Conservation (phyloP, 176 grass and related monocot genomes). For the Oryza glaberrima region DNA sequence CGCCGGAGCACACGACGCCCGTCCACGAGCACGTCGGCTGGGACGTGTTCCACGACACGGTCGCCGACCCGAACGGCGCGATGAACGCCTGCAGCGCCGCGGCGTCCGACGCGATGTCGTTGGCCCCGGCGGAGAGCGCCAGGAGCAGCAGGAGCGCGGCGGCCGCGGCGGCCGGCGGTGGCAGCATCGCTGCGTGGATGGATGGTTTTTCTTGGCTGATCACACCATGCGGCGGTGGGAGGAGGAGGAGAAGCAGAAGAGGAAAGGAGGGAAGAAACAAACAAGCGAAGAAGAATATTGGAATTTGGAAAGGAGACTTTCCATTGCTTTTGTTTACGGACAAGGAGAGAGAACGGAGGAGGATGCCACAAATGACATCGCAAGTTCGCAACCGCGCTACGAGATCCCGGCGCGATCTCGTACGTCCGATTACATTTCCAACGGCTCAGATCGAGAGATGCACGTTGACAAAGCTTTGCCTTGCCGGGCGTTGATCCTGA, state of each 20-base stretch:
- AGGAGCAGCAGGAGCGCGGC: conserved; percentile 26
- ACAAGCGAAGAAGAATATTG: conserved; percentile 36
- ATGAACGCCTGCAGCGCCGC: conserved; percentile 60
- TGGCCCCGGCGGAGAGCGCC: conserved; percentile 14
- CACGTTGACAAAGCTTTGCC: too few relatives aligned
- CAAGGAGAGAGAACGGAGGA: not conserved
- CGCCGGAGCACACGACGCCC: conserved; percentile 47
- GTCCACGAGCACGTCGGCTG: conserved; percentile 53
- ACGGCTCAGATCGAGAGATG: not conserved
- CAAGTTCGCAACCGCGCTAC: not conserved
- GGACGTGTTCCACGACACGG: conserved; percentile 49
- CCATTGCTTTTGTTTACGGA: conserved; percentile 22
- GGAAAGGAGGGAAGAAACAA: conserved; percentile 6
- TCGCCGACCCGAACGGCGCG: conserved; percentile 54
- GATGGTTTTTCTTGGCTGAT: conserved; percentile 8
- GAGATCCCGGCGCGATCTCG: not conserved
- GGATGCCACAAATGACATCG: not conserved
- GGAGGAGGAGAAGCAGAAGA: not conserved
- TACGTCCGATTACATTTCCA: not conserved
- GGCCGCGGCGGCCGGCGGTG: conserved; percentile 20
- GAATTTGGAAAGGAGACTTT: conserved; percentile 44
- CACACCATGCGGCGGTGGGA: conserved; percentile 46
- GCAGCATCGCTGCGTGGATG: conserved; percentile 33
- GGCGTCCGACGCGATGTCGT: conserved; percentile 56
- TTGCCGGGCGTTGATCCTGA: not conserved